Percentiles rank a stretch among this genome's conserved stretches.
phyloP scores from a whole-genome alignment of 208 protist genomes.

The Trichomonas tenax region DNA sequence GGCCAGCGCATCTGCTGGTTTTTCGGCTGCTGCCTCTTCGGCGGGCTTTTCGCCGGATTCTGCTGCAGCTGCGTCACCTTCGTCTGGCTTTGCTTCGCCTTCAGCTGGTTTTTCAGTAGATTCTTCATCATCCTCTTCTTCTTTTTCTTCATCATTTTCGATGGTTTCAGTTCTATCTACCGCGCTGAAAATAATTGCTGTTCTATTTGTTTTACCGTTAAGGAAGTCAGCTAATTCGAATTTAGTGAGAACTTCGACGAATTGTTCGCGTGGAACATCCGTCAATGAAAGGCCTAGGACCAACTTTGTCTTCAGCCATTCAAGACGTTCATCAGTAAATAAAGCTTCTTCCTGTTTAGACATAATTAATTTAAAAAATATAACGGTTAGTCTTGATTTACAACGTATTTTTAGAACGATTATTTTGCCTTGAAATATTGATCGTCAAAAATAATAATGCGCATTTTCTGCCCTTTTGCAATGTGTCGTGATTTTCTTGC shows the following conservation, averaged over 20 bases:
- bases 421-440: background rate
- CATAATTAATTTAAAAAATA: background rate
- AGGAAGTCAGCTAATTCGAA: conserved; percentile 14
- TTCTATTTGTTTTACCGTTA: background rate
- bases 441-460: background rate
- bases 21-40: background rate
- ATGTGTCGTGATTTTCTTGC: background rate
- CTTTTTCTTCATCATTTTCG: background rate
- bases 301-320: background rate
- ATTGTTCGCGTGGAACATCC: conserved; percentile 3
- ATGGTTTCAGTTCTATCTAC: background rate
- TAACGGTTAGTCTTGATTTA: background rate
- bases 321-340: conserved; percentile 11
- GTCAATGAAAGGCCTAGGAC: background rate
- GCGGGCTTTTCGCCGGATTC: background rate
- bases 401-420: background rate
- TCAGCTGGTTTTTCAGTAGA: background rate
- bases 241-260: conserved; percentile 19
- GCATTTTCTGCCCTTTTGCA: background rate
- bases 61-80: background rate
- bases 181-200: background rate
- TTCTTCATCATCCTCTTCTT: conserved; percentile 7
- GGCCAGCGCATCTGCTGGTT: background rate
- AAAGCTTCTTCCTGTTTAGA: conserved; percentile 3
- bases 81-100: background rate